phyloP scores from a whole-genome alignment of 2,329 filamentous ascomycete species.

The Apiospora rasikravindrae region DNA sequence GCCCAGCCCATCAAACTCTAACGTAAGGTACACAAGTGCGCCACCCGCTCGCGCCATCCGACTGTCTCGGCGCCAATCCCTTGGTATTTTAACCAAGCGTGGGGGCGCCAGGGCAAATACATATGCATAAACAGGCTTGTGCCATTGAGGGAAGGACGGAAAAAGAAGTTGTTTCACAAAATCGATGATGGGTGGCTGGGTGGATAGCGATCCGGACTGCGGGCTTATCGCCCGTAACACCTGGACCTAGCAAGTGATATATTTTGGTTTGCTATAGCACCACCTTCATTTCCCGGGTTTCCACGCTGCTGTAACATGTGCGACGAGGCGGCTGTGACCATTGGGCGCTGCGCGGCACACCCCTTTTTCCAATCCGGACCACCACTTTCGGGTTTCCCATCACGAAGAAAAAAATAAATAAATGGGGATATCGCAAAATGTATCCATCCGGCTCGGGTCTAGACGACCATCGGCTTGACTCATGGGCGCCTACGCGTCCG shows the following conservation, averaged over 20 bases:
- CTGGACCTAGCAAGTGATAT: background rate
- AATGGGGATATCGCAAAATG: background rate
- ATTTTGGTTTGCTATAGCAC: background rate
- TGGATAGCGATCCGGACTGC: background rate
- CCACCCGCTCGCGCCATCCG: background rate
- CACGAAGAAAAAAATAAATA: background rate
- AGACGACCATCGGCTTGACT: background rate
- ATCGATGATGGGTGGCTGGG: background rate
- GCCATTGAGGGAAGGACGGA: background rate
- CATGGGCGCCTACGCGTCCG: background rate
- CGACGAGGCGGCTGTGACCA: conserved; percentile 7
- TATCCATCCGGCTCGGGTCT: conserved; percentile 3
- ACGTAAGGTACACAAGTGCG: background rate
- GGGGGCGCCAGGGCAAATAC: background rate
- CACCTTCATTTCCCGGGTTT: conserved; percentile 6
- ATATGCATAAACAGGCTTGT: conserved; percentile 1
- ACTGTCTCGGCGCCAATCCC: background rate
- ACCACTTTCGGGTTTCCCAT: background rate
- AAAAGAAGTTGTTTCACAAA: conserved; percentile 15
- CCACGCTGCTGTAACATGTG: conserved; percentile 16
- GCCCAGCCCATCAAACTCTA: background rate
- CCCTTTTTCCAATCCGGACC: background rate
- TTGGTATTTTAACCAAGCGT: background rate
- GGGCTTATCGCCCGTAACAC: background rate
- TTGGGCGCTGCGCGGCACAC: background rate